Conservation (phyloP, 208 protist genomes). For the Porcisia deanei region DNA sequence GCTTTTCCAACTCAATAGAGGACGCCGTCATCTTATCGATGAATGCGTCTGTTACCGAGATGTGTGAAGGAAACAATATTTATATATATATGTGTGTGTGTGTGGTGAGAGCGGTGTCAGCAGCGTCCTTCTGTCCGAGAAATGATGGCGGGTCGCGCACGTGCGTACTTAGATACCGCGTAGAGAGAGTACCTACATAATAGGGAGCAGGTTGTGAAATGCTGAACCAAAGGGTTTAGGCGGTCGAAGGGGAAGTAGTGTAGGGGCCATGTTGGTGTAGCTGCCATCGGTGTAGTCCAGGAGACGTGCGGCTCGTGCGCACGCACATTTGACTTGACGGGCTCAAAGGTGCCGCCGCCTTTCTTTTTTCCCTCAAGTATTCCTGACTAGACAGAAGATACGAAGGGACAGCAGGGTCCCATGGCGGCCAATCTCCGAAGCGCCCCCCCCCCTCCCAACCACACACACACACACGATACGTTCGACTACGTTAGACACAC, state of each 20-base stretch:
- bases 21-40: constrained; percentile 7
- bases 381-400: background rate
- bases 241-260: background rate
- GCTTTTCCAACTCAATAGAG: constrained; percentile 8
- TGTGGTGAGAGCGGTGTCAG: background rate
- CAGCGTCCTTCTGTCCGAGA: background rate
- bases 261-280: background rate
- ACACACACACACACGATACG: background rate
- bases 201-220: background rate
- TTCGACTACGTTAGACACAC: background rate
- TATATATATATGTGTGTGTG: background rate
- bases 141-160: background rate
- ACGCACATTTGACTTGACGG: background rate
- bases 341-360: background rate
- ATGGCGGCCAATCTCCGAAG: background rate
- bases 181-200: background rate
- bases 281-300: background rate
- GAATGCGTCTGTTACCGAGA: background rate
- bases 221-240: background rate
- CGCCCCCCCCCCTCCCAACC: background rate
- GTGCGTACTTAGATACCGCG: background rate
- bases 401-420: background rate
- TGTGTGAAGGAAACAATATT: background rate
- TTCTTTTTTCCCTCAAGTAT: background rate
- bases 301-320: background rate